Evolutionary conservation across 768 basidiomycete species (phyloP), one percentile per base, ranked within the genome.

Genomic region (Favolaschia claudopus): DNA sequence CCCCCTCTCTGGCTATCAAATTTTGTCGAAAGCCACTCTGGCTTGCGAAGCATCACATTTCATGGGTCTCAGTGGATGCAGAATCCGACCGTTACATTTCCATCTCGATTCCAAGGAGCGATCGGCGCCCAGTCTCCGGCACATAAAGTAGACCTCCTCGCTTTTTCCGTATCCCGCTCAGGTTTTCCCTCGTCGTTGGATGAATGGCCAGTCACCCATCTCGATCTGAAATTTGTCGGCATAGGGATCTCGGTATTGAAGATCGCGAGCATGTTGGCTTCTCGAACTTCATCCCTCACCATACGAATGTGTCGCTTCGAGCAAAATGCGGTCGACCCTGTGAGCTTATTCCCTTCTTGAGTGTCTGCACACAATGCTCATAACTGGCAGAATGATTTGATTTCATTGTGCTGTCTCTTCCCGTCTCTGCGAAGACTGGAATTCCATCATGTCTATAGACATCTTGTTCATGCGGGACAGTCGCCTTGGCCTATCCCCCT

Each of bases 91-190:
- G 39, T 55, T 27, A 2, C 22, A 22, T 55, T 55, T 13, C 36
- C 43, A 29, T 29, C n/a, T 20, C 54, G 39, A 24, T 55, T 55
- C 25, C 2, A 29, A 7, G 44, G 32, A 25, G 29, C 31, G 17
- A 1, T 56, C 29, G 38, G 31, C 25, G 40, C 37, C 28, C 24
- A 56, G 20, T 39, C 37, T 3, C 29, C 48, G 20, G 22, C 29
- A 39, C 7, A 22, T n/a, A 9, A 44, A 7, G 31, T 38, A 44
- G n/a, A 45, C 20, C 44, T 55, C 27, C 1, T 9, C 7, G 4
- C 43, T 7, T 46, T 55, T 28, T 55, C 54, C 27, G 33, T 55
- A 9, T 55, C 27, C 22, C 54, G 54, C 34, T 22, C 54, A 15
- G 5, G 1, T 20, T 37, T 44, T 1, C 36, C 44, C 13, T 37